Percentiles rank a stretch among this genome's conserved stretches.
phyloP scores from a whole-genome alignment of 768 basidiomycete species.

The Pleurotus tuoliensis region DNA sequence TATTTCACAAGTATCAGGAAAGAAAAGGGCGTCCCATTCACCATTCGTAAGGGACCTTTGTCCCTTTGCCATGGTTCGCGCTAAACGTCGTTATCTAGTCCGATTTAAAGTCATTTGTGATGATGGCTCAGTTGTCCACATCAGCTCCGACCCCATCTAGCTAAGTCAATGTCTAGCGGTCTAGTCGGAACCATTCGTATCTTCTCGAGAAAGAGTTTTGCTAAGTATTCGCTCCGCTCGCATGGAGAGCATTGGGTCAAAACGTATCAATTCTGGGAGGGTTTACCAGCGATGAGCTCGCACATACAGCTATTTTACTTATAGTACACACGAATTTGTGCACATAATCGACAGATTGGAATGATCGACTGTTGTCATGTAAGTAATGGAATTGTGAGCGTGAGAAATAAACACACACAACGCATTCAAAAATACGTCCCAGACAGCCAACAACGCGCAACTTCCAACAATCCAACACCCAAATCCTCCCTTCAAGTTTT shows the following conservation, averaged over 20 bases:
- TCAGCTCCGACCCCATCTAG: slow-evolving; percentile 20
- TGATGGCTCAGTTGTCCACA: slow-evolving; percentile 47
- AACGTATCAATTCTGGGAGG: too few species aligned
- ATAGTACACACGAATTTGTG: too few species aligned
- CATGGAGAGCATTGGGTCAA: too few species aligned
- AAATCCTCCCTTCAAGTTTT: not conserved
- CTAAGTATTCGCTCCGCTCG: too few species aligned
- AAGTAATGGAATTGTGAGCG: not conserved
- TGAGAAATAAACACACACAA: slow-evolving; percentile 8
- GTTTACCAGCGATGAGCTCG: too few species aligned
- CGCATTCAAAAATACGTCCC: not conserved
- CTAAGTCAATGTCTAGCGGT: not conserved
- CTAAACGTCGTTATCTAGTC: slow-evolving; percentile 31
- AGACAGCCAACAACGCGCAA: not conserved
- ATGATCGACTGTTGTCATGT: too few species aligned
- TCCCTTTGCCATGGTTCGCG: not conserved
- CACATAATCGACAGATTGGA: too few species aligned
- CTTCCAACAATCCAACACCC: not conserved
- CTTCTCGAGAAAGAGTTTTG: too few species aligned
- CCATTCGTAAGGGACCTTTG: slow-evolving; percentile 48
- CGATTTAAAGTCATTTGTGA: slow-evolving; percentile 67
- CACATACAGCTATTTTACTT: too few species aligned
- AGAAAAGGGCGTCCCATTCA: slow-evolving; percentile 67
- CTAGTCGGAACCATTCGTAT: too few species aligned
- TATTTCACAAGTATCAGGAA: slow-evolving; percentile 84